Percentiles rank a stretch among this genome's conserved stretches.
phyloP scores from a whole-genome alignment of 305 asterid species.

The Fraxinus paxiana region DNA sequence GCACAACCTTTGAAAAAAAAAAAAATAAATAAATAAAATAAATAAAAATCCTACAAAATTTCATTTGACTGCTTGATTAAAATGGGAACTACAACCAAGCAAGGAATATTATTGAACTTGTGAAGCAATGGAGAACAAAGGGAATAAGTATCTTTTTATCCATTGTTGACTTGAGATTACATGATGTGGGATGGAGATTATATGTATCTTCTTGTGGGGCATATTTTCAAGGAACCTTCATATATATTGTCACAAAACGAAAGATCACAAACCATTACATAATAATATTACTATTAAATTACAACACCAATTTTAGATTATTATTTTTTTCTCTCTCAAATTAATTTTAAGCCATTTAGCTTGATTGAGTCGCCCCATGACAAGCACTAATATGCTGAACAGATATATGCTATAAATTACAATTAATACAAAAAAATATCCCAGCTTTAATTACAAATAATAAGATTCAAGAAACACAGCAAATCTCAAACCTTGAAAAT shows the following conservation, averaged over 20 bases:
- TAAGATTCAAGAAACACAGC: background rate
- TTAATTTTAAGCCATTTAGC: background rate
- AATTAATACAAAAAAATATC: no score
- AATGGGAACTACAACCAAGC: background rate
- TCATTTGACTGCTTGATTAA: background rate
- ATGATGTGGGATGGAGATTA: background rate
- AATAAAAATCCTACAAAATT: background rate
- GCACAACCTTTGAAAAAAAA: background rate
- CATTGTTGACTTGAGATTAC: background rate
- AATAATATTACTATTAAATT: background rate
- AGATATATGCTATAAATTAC: background rate
- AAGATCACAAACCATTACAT: background rate
- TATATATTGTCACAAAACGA: background rate
- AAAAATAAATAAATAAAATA: no score
- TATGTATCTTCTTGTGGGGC: background rate
- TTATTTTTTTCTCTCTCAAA: background rate
- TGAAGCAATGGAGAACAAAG: background rate
- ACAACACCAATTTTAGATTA: background rate
- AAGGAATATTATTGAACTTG: background rate
- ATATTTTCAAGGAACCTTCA: background rate
- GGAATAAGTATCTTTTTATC: background rate
- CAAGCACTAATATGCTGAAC: background rate
- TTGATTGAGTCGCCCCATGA: background rate
- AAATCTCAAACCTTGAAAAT: background rate
- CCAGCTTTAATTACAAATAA: background rate